Evolutionary conservation across 208 protist species (phyloP).

Genomic region (Porcisia deanei): DNA sequence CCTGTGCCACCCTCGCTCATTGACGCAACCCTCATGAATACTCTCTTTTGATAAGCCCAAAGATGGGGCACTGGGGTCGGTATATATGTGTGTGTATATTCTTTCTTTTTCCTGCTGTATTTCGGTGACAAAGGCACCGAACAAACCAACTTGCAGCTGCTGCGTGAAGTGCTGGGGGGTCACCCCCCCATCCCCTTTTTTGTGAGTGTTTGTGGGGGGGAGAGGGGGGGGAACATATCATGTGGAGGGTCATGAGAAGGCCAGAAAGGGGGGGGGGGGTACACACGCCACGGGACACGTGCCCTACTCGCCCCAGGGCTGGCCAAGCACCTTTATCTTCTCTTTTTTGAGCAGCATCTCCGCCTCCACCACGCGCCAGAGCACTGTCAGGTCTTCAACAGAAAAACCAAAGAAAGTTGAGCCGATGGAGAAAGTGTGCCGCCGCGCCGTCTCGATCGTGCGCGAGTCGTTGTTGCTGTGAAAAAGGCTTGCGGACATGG

Average conservation of each 20-base stretch:
- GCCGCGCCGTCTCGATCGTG: conserved; percentile 37
- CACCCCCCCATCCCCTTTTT: too few species aligned
- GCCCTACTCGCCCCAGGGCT: conserved; percentile 50
- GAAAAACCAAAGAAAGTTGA: conserved; percentile 40
- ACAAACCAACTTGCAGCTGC: too few species aligned
- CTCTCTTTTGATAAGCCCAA: not conserved
- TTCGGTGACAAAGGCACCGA: too few species aligned
- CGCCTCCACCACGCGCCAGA: conserved; percentile 72
- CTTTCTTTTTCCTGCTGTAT: not conserved
- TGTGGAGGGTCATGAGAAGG: not conserved
- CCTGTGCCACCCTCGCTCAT: not conserved
- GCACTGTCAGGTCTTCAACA: conserved; percentile 33
- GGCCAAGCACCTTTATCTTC: conserved; percentile 62
- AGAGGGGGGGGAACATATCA: too few species aligned
- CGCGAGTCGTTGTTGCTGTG: conserved; percentile 48
- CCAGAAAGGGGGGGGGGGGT: not conserved
- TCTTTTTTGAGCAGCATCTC: conserved; percentile 66
- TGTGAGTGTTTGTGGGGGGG: too few species aligned
- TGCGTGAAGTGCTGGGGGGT: too few species aligned
- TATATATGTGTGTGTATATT: not conserved
- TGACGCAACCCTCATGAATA: not conserved
- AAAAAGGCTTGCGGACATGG: conserved; percentile 73
- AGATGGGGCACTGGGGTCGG: too few species aligned
- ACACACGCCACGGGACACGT: not conserved
- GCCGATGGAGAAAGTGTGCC: conserved; percentile 48